Base-by-base conservation (phyloP, 2,329 filamentous ascomycete genomes). In the Penicillium brevicompactum region DNA sequence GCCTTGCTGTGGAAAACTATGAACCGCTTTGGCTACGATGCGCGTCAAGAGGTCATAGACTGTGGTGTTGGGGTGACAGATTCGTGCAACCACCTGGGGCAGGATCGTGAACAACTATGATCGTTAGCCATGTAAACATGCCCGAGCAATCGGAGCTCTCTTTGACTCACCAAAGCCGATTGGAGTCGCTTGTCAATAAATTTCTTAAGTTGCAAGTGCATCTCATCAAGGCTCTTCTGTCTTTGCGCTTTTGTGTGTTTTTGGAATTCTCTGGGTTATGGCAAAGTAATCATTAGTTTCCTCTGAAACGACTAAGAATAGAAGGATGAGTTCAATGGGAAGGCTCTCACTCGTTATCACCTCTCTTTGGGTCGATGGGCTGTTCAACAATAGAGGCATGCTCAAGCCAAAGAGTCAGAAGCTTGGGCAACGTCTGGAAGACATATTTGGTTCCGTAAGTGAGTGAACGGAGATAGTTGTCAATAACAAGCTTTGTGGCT, bases 391-490 rank as follows among this genome's bases (percentile, higher is more conserved):
- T 86, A 37, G 89, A 87, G 5, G 91, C 93, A 58, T 99, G 83
- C 66, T 97, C 93, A 37, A 99, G 80, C 93, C 95, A 99, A 2
- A 99, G 80, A 0, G 94, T 99, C 40, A 99, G 77, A 44, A 97
- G 82, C 58, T 95, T 90, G 0, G 94, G 95, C 32, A 99, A 79
- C 0, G 92, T 97, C 73, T 97, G 92, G 67, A 96, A 96, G 42
- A 97, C 85, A 73, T 97, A 97, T 74, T 97, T 99, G 45, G 91
- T 94, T 31, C 94, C 94, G 63, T 88, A 93, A 27, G 87, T 86
- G 43, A 97, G 82, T 2, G 92, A 95, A 27, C 93, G 86, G 43
- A 96, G 80, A 67, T 96, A 97, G 69, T 96, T 97, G 67, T 97
- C 92, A 61, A 97, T 90, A 34, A 99, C 90, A 14, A 97, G 82